Evolutionary conservation across 2,329 filamentous ascomycete species (phyloP), one percentile per base, ranked within the genome.

Genomic region (Knufia petricola): DNA sequence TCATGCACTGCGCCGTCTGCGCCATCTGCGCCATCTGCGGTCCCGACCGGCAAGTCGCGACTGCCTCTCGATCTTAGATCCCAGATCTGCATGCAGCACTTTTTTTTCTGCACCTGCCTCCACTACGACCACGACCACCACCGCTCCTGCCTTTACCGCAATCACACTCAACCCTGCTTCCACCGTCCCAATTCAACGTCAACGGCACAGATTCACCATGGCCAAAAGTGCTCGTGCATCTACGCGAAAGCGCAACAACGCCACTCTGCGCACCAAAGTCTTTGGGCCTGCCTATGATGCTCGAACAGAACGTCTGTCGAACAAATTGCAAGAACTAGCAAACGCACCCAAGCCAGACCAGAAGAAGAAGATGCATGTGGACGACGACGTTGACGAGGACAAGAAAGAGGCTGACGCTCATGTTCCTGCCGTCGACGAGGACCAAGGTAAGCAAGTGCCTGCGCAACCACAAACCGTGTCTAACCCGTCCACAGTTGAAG

Each of bases 151-250:
- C 26, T 6, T 28, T 28, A 28, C 26, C 6, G 12, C 7, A 36
- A 36, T 36, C 4, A 36, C 7, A 4, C 32, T n/a, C 32, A 13
- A 36, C 32, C 28, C 7, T 30, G 7, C 28, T 7, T 30, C 28
- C 28, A 7, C 13, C 13, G 28, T 7, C 28, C 7, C 28, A 30
- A n/a, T n/a, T n/a, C n/a, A n/a, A n/a, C n/a, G n/a, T n/a, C n/a
- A n/a, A n/a, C n/a, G n/a, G n/a, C n/a, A n/a, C n/a, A n/a, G n/a
- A 15, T 37, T 46, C 63, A 76, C 49, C 59, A 96, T 95, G 90
- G 90, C 89, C 20, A 95, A 94, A 66, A 85, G 86, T 64, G 74
- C 85, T 52, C 78, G 90, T 65, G 79, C 89, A 56, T 94, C 84
- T 64, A 74, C 78, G 57, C 80, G 75, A 60, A 95, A 95, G 73